phyloP scores from a whole-genome alignment of 495 filamentous ascomycete species.

The Niebla homalea region DNA sequence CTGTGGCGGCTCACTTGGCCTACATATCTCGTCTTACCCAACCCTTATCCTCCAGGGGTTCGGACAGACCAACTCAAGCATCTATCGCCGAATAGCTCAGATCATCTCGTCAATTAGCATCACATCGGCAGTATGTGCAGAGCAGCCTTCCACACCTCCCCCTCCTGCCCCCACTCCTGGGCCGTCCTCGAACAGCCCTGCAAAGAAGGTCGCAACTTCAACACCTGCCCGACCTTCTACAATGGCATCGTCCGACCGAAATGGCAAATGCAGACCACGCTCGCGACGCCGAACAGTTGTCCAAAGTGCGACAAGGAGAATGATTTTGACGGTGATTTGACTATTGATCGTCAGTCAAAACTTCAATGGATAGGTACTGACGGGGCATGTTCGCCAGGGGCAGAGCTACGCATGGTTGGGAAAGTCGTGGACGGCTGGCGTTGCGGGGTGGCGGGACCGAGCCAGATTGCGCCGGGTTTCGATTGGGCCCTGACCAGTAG shows the following conservation, averaged over 20 bases:
- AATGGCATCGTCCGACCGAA: constrained; percentile 2
- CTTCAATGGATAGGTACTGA: constrained; percentile 16
- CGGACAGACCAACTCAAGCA: too few species aligned
- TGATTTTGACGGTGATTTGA: constrained; percentile 12
- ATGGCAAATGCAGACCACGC: background rate
- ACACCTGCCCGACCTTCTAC: constrained; percentile 27
- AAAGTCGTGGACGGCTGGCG: too few species aligned
- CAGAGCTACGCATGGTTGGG: background rate
- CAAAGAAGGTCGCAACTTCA: constrained; percentile 21
- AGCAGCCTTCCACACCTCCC: constrained; percentile 22
- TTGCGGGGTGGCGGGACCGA: constrained; percentile 2
- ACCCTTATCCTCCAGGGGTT: too few species aligned
- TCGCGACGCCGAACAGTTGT: constrained; percentile 15
- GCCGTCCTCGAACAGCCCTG: constrained; percentile 24
- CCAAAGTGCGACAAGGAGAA: constrained; percentile 20
- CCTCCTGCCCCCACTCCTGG: constrained; percentile 27
- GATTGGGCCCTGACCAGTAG: background rate
- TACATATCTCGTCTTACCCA: too few species aligned
- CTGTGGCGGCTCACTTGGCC: too few species aligned
- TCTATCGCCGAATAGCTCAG: background rate
- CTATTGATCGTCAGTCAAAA: too few species aligned
- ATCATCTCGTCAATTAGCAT: background rate
- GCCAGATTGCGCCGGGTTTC: background rate
- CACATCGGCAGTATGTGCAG: constrained; percentile 25
- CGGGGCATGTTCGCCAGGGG: constrained; percentile 14